Conservation (phyloP, 768 basidiomycete genomes). For the Suillus ampliporus region DNA sequence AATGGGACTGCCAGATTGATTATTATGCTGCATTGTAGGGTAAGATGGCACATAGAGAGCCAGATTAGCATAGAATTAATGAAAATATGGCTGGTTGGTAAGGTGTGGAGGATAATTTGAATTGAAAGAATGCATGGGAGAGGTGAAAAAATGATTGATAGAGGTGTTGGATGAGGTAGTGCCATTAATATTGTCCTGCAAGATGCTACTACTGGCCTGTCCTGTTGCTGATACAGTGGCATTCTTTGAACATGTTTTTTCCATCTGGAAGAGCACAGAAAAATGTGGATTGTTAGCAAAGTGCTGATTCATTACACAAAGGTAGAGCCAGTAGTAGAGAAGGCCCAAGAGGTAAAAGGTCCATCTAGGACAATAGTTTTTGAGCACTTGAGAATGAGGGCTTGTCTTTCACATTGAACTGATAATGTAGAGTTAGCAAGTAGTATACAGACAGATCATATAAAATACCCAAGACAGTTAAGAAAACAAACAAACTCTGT, state of each 20-base stretch:
- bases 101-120: background rate
- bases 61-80: background rate
- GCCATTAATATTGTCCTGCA: background rate
- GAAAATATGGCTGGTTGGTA: background rate
- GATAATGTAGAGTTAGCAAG: too few species aligned
- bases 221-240: background rate
- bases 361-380: too few species aligned
- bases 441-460: too few species aligned
- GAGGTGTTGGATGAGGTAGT: background rate
- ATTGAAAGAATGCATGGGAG: background rate
- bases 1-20: background rate
- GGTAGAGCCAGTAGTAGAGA: too few species aligned
- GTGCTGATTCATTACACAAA: too few species aligned
- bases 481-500: too few species aligned
- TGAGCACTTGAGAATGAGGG: too few species aligned
- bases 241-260: constrained; percentile 4
- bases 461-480: too few species aligned
- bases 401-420: too few species aligned
- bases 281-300: constrained; percentile 3
- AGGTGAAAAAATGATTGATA: background rate
- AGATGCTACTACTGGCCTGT: background rate
- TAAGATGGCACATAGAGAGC: background rate
- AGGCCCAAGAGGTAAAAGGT: too few species aligned
- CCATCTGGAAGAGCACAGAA: background rate
- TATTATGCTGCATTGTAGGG: background rate